These are phyloP conservation scores for Tephrocybe sp. DNA, from an alignment of 768 basidiomycete genomes.

Conservation along the genomic window DNA sequence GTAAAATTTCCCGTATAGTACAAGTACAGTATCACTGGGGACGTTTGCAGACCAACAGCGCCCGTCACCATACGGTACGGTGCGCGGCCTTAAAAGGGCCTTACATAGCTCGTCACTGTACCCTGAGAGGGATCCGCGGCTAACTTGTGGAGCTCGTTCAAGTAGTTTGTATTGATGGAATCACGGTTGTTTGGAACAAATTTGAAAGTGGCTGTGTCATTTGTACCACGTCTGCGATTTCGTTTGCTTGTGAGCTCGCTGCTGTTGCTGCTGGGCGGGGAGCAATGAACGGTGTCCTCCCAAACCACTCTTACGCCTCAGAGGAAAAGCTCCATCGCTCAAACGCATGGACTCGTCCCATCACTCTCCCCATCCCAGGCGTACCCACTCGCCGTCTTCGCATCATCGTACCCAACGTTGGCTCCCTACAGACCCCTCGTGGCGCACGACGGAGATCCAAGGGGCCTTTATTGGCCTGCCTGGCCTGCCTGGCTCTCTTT, in stretches of 20 bases:
- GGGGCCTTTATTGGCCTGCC: constrained; percentile 50
- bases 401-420: constrained; percentile 53
- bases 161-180: too few species aligned
- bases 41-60: too few species aligned
- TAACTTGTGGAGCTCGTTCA: too few species aligned
- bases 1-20: too few species aligned
- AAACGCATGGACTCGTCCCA: constrained; percentile 48
- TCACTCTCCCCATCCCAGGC: constrained; percentile 59
- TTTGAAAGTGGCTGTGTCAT: constrained; percentile 21
- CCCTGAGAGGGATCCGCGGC: too few species aligned
- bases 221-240: constrained; percentile 17
- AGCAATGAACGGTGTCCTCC: constrained; percentile 32
- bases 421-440: constrained; percentile 40
- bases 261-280: constrained; percentile 10
- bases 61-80: too few species aligned
- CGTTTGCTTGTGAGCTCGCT: not conserved
- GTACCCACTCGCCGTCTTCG: constrained; percentile 55
- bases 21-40: too few species aligned
- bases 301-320: constrained; percentile 39
- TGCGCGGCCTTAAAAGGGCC: too few species aligned
- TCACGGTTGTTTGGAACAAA: not conserved
- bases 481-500: constrained; percentile 49
- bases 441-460: constrained; percentile 48
- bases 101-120: too few species aligned
- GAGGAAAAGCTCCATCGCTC: constrained; percentile 40